phyloP scores from a whole-genome alignment of 139 green algal genomes.

The Picochlorum sp. region DNA sequence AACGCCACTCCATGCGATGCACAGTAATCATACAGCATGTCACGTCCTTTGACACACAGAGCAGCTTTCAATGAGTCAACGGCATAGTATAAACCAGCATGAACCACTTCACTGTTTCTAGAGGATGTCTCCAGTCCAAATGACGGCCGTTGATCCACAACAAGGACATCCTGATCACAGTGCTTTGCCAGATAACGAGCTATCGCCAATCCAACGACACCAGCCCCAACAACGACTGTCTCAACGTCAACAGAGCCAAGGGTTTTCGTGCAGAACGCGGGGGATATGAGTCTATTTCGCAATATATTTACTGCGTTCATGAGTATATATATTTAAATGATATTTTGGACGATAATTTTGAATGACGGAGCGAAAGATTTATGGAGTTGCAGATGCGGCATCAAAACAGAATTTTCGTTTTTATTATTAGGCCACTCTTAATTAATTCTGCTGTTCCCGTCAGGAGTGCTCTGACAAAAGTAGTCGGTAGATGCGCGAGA shows the following conservation, averaged over 20 bases:
- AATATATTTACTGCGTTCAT: no score
- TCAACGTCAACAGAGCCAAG: slow-evolving; percentile 8
- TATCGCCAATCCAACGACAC: slow-evolving; percentile 69
- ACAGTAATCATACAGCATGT: slow-evolving; percentile 52
- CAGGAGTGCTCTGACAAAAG: no score
- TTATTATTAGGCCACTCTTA: no score
- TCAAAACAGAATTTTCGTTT: no score
- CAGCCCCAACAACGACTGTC: slow-evolving; percentile 37
- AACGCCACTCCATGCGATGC: slow-evolving; percentile 36
- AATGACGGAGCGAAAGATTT: no score
- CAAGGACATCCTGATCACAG: slow-evolving; percentile 43
- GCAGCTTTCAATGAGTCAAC: slow-evolving; percentile 62
- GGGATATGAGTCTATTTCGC: no score
- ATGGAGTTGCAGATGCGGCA: no score
- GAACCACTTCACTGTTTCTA: slow-evolving; percentile 46
- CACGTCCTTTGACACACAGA: slow-evolving; percentile 64
- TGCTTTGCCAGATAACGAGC: slow-evolving; percentile 40
- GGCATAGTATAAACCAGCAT: slow-evolving; percentile 77
- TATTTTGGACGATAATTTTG: no score
- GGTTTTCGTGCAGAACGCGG: no score
- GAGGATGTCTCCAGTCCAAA: slow-evolving; percentile 59
- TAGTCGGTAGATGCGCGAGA: no score
- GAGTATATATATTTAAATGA: no score
- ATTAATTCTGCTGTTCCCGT: no score
- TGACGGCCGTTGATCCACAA: slow-evolving; percentile 48